Base-by-base conservation (phyloP, 164 flowering plant genomes). In the Pachysandra terminalis region DNA sequence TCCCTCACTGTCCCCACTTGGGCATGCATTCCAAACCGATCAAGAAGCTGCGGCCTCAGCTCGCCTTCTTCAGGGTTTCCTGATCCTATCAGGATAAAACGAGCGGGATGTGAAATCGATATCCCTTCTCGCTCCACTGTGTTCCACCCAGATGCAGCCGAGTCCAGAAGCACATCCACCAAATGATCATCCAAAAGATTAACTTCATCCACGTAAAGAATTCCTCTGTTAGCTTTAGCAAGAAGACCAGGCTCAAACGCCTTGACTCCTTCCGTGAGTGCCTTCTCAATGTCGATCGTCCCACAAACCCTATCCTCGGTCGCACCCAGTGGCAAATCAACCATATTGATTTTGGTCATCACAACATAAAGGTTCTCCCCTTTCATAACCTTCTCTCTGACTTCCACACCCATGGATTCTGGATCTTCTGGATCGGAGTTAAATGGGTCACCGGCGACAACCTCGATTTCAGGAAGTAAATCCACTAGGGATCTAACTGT, bases 11-110 rank as follows among this genome's bases (percentile, higher is more conserved):
- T 95, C 35, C 97, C 95, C 1, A 95, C 98, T 74, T 95, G 98
- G 9, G 97, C 98, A 61, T 95, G 98, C 98, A 95, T 95, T 54
- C 98, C 98, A 76, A 95, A 95, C 22, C 98, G 82, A 68, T 91
- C 98, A 54, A 94, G 97, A 28, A 94, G 88, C 69, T 94, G 98
- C 19, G 98, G 98, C 81, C 98, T 86, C 21, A 94, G 86, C 80
- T 94, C 98, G 9, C 98, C 98, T 81, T 94, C 98, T 78, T 94
- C 98, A 0, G 98, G 98, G 71, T 94, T 94, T 52, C 97, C 96
- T 0, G 98, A 95, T 45, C 97, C 97, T 66, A 95, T 95, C 48
- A 91, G 82, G 66, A 95, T 91, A 68, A 95, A 95, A 35, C 97
- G 81, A 40, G 98, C 97, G 57, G 98, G 98, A 76, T 95, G 98